A percentile compares a stretch with the other conserved stretches of the same genome.
Conservation (phyloP, 2,329 filamentous ascomycete species). For the Stagonosporopsis tanaceti region DNA sequence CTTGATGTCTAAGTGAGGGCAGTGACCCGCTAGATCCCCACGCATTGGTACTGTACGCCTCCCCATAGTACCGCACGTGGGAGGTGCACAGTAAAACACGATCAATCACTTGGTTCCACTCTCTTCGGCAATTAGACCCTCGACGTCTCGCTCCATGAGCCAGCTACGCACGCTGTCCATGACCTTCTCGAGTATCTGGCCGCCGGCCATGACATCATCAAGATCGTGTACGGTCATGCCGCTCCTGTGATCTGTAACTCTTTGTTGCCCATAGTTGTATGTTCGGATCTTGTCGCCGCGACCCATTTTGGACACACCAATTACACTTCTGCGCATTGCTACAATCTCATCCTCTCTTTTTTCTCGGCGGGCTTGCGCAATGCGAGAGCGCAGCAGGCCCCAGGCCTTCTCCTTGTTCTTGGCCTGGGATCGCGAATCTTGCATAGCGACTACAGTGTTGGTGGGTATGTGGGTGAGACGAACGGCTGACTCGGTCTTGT, state of each 20-base stretch:
- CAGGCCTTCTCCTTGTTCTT: constrained; percentile 89
- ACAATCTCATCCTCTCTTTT: constrained; percentile 82
- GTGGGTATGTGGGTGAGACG: constrained; percentile 91
- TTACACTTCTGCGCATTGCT: constrained; percentile 76
- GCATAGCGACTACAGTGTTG: constrained; percentile 86
- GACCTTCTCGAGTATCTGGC: constrained; percentile 73
- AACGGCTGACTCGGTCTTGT: constrained; percentile 96
- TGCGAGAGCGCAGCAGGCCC: constrained; percentile 79
- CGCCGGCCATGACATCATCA: constrained; percentile 79
- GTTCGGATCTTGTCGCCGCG: constrained; percentile 93
- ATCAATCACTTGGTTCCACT: constrained; percentile 29
- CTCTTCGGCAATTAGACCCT: constrained; percentile 65
- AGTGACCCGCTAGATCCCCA: not conserved
- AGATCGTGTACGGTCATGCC: constrained; percentile 82
- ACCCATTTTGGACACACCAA: constrained; percentile 81
- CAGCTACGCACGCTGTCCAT: constrained; percentile 81
- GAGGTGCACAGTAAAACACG: not conserved
- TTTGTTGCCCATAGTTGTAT: constrained; percentile 81
- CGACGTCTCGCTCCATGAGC: constrained; percentile 78
- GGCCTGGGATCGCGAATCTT: constrained; percentile 89
- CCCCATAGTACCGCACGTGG: not conserved
- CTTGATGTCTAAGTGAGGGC: not conserved
- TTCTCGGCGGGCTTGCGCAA: constrained; percentile 82
- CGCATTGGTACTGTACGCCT: not conserved
- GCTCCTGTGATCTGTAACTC: constrained; percentile 88